phyloP scores from a whole-genome alignment of 2,329 filamentous ascomycete species.

The Diaporthe batatas region DNA sequence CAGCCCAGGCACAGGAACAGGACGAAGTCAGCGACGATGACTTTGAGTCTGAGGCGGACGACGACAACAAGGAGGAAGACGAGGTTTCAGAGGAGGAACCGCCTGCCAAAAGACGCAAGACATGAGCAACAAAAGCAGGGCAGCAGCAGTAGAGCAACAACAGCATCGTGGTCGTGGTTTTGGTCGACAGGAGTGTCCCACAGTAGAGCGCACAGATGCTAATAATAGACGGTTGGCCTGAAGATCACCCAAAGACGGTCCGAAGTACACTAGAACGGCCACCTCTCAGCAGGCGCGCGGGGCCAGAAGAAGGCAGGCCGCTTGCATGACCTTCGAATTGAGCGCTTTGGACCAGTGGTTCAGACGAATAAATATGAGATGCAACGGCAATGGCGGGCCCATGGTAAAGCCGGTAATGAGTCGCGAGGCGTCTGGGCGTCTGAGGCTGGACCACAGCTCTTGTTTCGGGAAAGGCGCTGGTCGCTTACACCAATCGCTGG shows the following conservation, averaged over 20 bases:
- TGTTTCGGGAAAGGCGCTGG: constrained; percentile 13
- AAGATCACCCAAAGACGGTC: constrained; percentile 31
- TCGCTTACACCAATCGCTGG: constrained; percentile 19
- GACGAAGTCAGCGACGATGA: constrained; percentile 77
- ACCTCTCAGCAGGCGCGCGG: constrained; percentile 2
- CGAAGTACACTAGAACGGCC: constrained; percentile 2
- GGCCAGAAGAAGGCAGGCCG: background rate
- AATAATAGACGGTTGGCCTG: constrained; percentile 36
- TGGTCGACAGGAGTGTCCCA: background rate
- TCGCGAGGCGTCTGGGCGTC: constrained; percentile 35
- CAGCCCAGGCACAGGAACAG: constrained; percentile 78
- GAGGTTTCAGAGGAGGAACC: constrained; percentile 55
- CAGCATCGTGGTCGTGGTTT: background rate
- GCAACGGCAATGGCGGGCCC: constrained; percentile 19
- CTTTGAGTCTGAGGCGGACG: constrained; percentile 74
- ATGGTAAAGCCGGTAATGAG: constrained; percentile 22
- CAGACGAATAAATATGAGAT: constrained; percentile 31
- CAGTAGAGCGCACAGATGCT: constrained; percentile 20
- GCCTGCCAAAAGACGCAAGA: constrained; percentile 59
- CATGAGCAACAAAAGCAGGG: constrained; percentile 44
- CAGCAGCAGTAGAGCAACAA: background rate
- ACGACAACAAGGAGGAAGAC: constrained; percentile 66
- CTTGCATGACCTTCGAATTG: constrained; percentile 9
- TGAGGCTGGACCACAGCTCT: constrained; percentile 28
- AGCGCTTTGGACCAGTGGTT: constrained; percentile 27